Evolutionary conservation across 1,284 basidiomycete genomes (phyloP), one percentile per base, ranked within the genome.

Genomic region (Abortiporus biennis): DNA sequence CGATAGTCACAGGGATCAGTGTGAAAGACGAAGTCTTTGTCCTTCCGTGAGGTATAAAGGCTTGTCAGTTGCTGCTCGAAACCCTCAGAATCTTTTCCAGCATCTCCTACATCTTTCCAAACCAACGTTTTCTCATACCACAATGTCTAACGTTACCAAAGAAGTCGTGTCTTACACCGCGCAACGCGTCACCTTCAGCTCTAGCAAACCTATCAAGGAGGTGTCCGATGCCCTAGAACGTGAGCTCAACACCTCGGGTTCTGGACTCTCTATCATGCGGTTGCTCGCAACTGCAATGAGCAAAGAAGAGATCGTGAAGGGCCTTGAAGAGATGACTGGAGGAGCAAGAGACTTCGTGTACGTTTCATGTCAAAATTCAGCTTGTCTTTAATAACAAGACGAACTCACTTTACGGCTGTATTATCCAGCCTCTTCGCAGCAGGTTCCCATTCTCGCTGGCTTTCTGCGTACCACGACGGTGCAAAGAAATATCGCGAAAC

Each of bases 331-430:
- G 21, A 56, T 65, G 9, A 56, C 61, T 0, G 59, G 55, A 13
- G 62, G 62, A 13, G 45, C 38, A 21, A 34, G 50, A 4, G 67
- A 71, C 39, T 78, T 78, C 47, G 43, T 74, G 76, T 77, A 66
- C 53, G 53, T 42, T 19, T 25, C n/a, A n/a, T n/a, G n/a, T n/a
- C n/a, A n/a, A n/a, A n/a, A n/a, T n/a, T n/a, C n/a, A n/a, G n/a
- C n/a, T n/a, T n/a, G n/a, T 9, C 6, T 37, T 19, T 29, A n/a
- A n/a, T 3, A 4, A 17, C 29, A 31, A 13, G 9, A 16, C 25
- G 19, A 15, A 8, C 3, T 31, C 9, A 6, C 27, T 38, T 12
- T 5, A 22, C 11, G 19, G 12, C 12, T n/a, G 31, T n/a, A 16
- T 21, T 9, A 17, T 2, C 36, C 46, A 77, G 76, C 16, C 69